These are phyloP conservation scores for Backusella liffmaniae DNA, from an alignment of 192 early-diverging fungal species.

Conservation along the genomic window DNA sequence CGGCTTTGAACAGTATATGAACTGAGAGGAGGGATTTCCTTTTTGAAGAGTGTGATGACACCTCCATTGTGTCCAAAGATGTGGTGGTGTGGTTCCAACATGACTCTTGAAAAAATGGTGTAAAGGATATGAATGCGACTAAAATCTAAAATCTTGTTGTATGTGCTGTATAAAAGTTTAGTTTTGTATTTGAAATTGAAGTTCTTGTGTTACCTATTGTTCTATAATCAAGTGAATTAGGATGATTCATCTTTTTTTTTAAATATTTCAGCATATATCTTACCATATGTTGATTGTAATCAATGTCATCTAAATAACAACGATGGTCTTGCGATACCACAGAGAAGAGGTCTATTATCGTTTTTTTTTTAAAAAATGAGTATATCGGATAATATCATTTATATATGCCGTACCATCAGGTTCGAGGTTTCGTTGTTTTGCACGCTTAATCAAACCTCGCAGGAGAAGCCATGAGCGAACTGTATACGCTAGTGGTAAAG, in stretches of 20 bases:
- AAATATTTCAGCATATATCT: neutral
- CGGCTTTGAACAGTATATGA: constrained; percentile 47
- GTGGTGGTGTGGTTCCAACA: constrained; percentile 27
- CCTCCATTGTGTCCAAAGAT: constrained; percentile 38
- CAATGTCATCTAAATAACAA: constrained; percentile 49
- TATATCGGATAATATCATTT: neutral
- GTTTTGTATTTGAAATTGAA: neutral
- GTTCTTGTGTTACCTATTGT: constrained; percentile 22
- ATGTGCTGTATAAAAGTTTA: constrained; percentile 28
- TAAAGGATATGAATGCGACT: constrained; percentile 41
- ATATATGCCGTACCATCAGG: constrained; percentile 7
- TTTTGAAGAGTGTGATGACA: constrained; percentile 46
- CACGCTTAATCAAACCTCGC: constrained; percentile 18
- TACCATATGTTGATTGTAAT: constrained; percentile 52
- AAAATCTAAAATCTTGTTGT: constrained; percentile 54
- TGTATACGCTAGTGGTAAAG: constrained; percentile 44
- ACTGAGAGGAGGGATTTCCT: constrained; percentile 46
- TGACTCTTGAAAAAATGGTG: constrained; percentile 17
- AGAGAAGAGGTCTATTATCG: constrained; percentile 34
- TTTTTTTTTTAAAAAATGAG: neutral
- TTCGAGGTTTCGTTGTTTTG: constrained; percentile 13
- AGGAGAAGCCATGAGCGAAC: constrained; percentile 39
- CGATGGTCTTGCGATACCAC: constrained; percentile 39
- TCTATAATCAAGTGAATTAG: constrained; percentile 2
- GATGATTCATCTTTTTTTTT: constrained; percentile 1